Base-by-base conservation (phyloP, 1,284 basidiomycete species). In the Melanopsichium pennsylvanicum region DNA sequence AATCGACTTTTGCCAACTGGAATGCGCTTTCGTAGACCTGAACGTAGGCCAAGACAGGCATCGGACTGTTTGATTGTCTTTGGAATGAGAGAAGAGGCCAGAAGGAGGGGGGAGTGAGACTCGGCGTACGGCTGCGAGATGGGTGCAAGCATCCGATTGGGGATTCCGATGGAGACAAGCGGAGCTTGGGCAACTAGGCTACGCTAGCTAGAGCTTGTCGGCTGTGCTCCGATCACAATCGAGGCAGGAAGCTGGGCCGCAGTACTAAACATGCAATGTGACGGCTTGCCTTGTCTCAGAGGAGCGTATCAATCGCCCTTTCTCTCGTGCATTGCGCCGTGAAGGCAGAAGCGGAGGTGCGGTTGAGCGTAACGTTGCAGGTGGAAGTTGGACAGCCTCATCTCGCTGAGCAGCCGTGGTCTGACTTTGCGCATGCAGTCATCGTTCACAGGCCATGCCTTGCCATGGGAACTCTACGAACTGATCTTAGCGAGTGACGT, bases 231-330 rank as follows among this genome's bases (percentile, higher is more conserved):
- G 18, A 31, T 26, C n/a, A n/a, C n/a, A 48, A 48, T 48, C 31
- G 45, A 33, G 37, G 13, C 22, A 33, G 19, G 23, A 33, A 21
- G 41, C 29, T 29, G 32, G 3, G 31, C 2, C n/a, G n/a, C n/a
- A n/a, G n/a, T n/a, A n/a, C n/a, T n/a, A n/a, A n/a, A n/a, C 27
- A 49, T 49, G 46, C 46, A 22, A 8, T 33, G 38, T 49, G 46
- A 49, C 46, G 46, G 38, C 27, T 37, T 34, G 46, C 25, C 21
- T 18, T 10, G n/a, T n/a, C n/a, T n/a, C n/a, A n/a, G n/a, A 19
- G 36, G 25, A 12, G 26, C 34, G 16, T 32, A 11, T 11, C 23
- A 16, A 6, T 34, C n/a, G 9, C 11, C 11, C 32, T 13, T 34
- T 34, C 11, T 16, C n/a, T 6, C 32, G 13, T 29, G 7, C 32